These are phyloP conservation scores for Cyclocybe aegerita DNA, from an alignment of 768 basidiomycete species.

Conservation along the genomic window DNA sequence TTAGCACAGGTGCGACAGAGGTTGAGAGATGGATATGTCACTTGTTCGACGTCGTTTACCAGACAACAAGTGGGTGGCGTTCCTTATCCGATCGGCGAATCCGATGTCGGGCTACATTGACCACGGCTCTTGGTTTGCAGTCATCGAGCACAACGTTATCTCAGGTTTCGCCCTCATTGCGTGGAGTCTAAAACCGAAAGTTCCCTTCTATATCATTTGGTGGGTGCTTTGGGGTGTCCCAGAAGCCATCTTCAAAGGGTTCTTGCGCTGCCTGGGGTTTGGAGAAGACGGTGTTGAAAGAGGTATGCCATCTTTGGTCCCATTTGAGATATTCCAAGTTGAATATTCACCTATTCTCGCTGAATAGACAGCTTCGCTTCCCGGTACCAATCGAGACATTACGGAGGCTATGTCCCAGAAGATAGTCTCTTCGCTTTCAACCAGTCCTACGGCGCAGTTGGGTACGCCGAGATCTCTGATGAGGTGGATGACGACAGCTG, in stretches of 20 bases:
- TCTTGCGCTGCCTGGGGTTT: neutral
- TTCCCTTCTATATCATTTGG: neutral
- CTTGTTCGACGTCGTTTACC: too few species aligned
- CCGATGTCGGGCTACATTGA: neutral
- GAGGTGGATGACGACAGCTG: too few species aligned
- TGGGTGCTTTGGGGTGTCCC: neutral
- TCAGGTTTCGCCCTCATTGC: neutral
- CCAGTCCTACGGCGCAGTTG: constrained; percentile 3
- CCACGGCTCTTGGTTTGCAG: neutral
- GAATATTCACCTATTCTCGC: neutral
- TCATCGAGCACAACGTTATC: neutral
- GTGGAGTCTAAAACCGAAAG: neutral
- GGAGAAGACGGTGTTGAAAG: neutral
- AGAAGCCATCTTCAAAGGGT: neutral
- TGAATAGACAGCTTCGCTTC: neutral
- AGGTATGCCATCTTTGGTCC: neutral
- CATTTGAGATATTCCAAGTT: neutral
- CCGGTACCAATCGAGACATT: neutral
- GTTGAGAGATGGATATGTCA: too few species aligned
- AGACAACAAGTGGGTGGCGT: too few species aligned
- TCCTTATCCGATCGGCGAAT: too few species aligned
- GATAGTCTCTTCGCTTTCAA: constrained; percentile 1
- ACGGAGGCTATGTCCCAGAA: neutral
- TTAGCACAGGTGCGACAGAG: too few species aligned
- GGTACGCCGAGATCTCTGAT: too few species aligned